A percentile compares a stretch with the other conserved stretches of the same genome.
phyloP scores from a whole-genome alignment of 805 yeast species.

The Candida nonsorbophila region DNA sequence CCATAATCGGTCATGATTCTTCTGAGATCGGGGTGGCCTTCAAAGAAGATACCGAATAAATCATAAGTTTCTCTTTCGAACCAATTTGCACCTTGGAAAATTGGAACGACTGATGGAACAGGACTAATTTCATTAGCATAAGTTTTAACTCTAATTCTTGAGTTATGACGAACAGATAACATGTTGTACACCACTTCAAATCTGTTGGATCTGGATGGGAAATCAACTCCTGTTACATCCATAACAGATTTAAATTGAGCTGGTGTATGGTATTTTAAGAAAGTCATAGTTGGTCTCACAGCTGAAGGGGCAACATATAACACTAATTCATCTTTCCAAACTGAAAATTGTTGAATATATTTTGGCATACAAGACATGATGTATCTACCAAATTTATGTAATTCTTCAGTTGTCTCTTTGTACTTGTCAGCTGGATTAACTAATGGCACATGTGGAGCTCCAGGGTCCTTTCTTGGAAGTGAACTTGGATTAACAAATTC shows the following conservation, averaged over 20 bases:
- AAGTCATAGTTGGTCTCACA: constrained; percentile 62
- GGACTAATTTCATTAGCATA: constrained; percentile 79
- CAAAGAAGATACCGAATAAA: constrained; percentile 81
- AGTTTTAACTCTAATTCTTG: constrained; percentile 84
- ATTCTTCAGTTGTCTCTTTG: constrained; percentile 58
- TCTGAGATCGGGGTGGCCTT: constrained; percentile 85
- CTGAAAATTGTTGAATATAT: constrained; percentile 75
- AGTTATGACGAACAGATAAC: constrained; percentile 75
- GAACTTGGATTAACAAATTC: constrained; percentile 31
- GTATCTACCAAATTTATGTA: constrained; percentile 78
- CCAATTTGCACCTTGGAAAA: constrained; percentile 84
- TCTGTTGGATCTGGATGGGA: constrained; percentile 76
- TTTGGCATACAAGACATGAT: constrained; percentile 76
- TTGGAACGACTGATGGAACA: constrained; percentile 71
- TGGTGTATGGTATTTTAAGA: constrained; percentile 72
- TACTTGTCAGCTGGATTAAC: constrained; percentile 77
- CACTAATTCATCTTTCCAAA: constrained; percentile 86
- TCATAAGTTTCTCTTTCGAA: constrained; percentile 87
- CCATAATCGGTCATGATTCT: constrained; percentile 90
- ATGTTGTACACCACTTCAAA: constrained; percentile 85
- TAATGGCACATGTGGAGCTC: constrained; percentile 40
- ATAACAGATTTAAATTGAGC: constrained; percentile 73
- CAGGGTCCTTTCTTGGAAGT: constrained; percentile 32
- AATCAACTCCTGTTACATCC: constrained; percentile 85
- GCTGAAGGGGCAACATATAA: constrained; percentile 74